Evolutionary conservation across 1,284 basidiomycete genomes (phyloP), one percentile per base, ranked within the genome.

Genomic region (Rhodofomes roseus): DNA sequence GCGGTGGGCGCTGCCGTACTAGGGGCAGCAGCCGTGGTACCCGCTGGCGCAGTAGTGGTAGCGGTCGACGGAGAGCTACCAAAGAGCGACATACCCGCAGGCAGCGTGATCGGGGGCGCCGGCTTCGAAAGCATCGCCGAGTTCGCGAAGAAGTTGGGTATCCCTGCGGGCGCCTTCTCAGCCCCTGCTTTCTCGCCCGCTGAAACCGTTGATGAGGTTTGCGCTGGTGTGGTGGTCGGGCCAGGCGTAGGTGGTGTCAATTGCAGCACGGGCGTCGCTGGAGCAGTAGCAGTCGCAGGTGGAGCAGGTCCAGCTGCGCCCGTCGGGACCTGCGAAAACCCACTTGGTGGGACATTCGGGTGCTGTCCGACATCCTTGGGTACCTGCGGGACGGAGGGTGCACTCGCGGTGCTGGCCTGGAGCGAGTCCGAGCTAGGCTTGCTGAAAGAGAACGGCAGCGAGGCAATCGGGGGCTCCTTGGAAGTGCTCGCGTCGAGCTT

Each of bases 371-470:
- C 34, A 4, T 2, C n/a, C 20, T 52, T 27, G 2, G 57, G 41
- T 20, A 58, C 18, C 9, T 56, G 27, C 1, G 59, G 8, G 1
- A 44, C 29, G 34, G 60, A 16, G 2, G 44, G 34, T 0, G 57
- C 46, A 3, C 48, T 29, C 22, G 5, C 12, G 6, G 11, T 50
- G 44, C 25, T 50, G 8, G 43, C 39, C 34, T 48, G 23, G n/a
- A 8, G 5, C 3, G 29, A 8, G 20, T 39, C 34, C 0, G 57
- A 59, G 39, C 67, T 58, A 22, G 79, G 60, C 61, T 77, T 79
- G 9, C 73, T 74, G 55, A 90, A 75, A 0, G 87, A 87, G 70
- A 90, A 90, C 9, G 88, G 88, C 58, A 90, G 74, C 3, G 81
- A 76, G 27, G 75, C 52, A 55, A 89, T 83, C 0, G 88, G 87